These are phyloP conservation scores for Paracoccidioides lutzii DNA, from an alignment of 2,329 filamentous ascomycete genomes.

Conservation along the genomic window DNA sequence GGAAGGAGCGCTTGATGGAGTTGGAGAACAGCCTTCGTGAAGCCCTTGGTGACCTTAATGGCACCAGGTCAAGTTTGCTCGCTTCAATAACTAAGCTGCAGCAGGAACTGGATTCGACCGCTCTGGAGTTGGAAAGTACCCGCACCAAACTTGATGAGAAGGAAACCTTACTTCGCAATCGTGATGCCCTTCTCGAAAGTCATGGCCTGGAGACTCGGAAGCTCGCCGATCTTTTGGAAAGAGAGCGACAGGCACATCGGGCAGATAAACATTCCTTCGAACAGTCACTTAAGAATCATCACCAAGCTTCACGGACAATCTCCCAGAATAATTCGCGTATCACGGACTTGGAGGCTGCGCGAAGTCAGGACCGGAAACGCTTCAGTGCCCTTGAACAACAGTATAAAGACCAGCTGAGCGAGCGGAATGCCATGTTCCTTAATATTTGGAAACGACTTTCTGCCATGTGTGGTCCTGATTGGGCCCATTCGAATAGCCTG, in stretches of 20 bases:
- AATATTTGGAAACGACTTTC: conserved; percentile 84
- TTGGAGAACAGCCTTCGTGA: conserved; percentile 80
- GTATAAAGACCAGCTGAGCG: conserved; percentile 73
- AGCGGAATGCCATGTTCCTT: conserved; percentile 78
- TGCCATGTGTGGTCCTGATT: conserved; percentile 75
- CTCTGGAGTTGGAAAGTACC: conserved; percentile 66
- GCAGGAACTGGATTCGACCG: conserved; percentile 70
- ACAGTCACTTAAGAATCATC: conserved; percentile 72
- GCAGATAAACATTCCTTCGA: conserved; percentile 83
- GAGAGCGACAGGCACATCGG: conserved; percentile 72
- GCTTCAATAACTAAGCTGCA: conserved; percentile 80
- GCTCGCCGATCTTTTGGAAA: conserved; percentile 76
- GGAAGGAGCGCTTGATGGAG: conserved; percentile 82
- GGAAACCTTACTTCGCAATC: conserved; percentile 77
- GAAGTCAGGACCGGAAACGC: conserved; percentile 64
- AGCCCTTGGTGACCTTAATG: conserved; percentile 74
- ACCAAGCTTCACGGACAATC: conserved; percentile 74
- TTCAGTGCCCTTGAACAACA: conserved; percentile 63
- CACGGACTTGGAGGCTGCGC: conserved; percentile 69
- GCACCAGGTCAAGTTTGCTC: conserved; percentile 72
- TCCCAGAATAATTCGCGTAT: conserved; percentile 75
- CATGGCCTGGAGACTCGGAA: conserved; percentile 77
- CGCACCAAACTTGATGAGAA: conserved; percentile 76
- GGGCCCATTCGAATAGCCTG: conserved; percentile 77
- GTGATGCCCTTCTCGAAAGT: conserved; percentile 76